Base-by-base conservation (phyloP, 2,329 filamentous ascomycete species). In the Arthroderma sp. region DNA sequence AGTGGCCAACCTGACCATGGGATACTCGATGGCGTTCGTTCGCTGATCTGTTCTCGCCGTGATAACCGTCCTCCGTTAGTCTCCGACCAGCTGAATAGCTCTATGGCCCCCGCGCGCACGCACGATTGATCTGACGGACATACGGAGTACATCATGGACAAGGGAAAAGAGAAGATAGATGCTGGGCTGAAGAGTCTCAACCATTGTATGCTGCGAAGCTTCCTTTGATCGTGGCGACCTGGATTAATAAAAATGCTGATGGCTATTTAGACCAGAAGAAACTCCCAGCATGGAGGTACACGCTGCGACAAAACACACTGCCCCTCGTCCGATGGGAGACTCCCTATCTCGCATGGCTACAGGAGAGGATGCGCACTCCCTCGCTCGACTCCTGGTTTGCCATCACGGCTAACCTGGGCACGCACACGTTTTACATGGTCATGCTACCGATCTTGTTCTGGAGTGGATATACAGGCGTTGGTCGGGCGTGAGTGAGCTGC, bases 391-490 rank as follows among this genome's bases (percentile, higher is more conserved):
- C 88, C 61, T 98, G 96, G 76, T 98, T 98, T 73, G 91, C 93
- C 54, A 88, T 94, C 63, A 95, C 91, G 0, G 93, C 93, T 62
- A 98, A 97, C 71, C 81, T 97, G 57, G 89, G 93, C 63, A 98
- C 93, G 0, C 93, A 98, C 73, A 98, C 93, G 0, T 97, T 96
- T 76, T 98, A 96, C 78, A 97, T 97, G 91, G 81, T 95, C 63
- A 86, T 89, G 59, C 76, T 98, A 66, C 93, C 93, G 4, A 88
- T 97, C 63, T 81, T 95, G 64, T 97, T 97, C 76, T 98, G 93
- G 93, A 95, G 89, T 67, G 91, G 91, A 56, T 87, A 91, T 73
- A 84, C 86, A 44, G 84, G 81, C 61, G 81, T 95, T 63, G 93
- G 89, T 57, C 86, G 93, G 76, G 91, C 86, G 88, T 94, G 83